phyloP scores from a whole-genome alignment of 2,329 filamentous ascomycete genomes.

The Alternaria triticimaculans region DNA sequence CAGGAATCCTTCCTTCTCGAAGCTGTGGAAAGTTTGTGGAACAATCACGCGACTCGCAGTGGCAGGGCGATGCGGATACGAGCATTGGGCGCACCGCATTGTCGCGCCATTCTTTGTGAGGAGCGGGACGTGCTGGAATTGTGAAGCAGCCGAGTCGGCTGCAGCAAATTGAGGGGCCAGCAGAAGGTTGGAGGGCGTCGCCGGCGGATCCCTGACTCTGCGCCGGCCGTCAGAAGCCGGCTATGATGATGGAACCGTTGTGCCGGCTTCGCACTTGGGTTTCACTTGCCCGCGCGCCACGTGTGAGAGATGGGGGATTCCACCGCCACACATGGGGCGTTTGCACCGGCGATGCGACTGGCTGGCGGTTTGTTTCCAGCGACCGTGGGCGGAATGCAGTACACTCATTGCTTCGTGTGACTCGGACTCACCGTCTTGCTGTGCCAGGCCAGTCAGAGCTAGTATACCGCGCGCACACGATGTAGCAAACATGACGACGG shows the following conservation, averaged over 20 bases:
- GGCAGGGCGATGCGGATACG: conserved; percentile 10
- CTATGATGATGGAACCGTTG: conserved; percentile 33
- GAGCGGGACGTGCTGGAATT: not conserved
- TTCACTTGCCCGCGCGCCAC: conserved; percentile 36
- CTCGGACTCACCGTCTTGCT: conserved; percentile 16
- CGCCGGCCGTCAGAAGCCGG: conserved; percentile 30
- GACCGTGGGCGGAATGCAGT: conserved; percentile 4
- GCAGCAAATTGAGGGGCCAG: conserved; percentile 12
- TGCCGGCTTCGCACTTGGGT: conserved; percentile 36
- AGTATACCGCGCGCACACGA: not conserved
- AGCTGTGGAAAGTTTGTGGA: conserved; percentile 21
- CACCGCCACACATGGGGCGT: conserved; percentile 25
- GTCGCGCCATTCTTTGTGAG: conserved; percentile 7
- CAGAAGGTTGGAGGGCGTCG: conserved; percentile 1
- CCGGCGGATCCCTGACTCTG: conserved; percentile 23
- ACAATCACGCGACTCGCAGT: conserved; percentile 37
- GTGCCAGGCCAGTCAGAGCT: conserved; percentile 5
- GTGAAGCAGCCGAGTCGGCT: conserved; percentile 13
- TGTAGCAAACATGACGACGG: conserved; percentile 3
- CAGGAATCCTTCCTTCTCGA: conserved; percentile 38
- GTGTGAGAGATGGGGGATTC: conserved; percentile 23
- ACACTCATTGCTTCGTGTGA: conserved; percentile 12
- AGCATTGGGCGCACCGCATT: conserved; percentile 1
- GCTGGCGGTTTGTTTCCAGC: conserved; percentile 17
- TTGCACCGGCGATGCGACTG: conserved; percentile 14